Conservation (phyloP, 805 yeast species). For the Ogataea thermomethanolica region DNA sequence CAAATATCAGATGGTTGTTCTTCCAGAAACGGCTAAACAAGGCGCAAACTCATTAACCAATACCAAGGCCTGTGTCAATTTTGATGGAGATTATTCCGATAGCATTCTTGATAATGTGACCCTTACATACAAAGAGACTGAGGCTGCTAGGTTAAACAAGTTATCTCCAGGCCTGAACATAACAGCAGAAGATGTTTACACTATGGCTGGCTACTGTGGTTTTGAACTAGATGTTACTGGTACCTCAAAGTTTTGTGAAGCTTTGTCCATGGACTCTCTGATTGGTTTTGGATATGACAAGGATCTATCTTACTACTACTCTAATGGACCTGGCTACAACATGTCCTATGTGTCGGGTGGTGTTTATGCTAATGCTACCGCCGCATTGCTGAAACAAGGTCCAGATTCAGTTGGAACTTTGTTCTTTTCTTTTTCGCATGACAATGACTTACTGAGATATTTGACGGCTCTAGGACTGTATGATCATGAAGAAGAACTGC, state of each 20-base stretch:
- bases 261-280: conserved; percentile 64
- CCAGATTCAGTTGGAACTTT: conserved; percentile 20
- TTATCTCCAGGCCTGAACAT: conserved; percentile 50
- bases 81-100: conserved; percentile 31
- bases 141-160: conserved; percentile 49
- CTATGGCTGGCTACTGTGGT: conserved; percentile 61
- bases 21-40: conserved; percentile 42
- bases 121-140: conserved; percentile 28
- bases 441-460: conserved; percentile 54
- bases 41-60: conserved; percentile 55
- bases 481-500: conserved; percentile 35
- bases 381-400: conserved; percentile 15
- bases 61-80: conserved; percentile 22
- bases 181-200: conserved; percentile 45
- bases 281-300: conserved; percentile 52
- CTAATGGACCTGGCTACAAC: conserved; percentile 58
- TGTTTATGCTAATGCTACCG: conserved; percentile 45
- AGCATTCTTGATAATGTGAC: conserved; percentile 20
- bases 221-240: conserved; percentile 69
- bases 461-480: conserved; percentile 59
- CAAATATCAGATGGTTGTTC: conserved; percentile 34
- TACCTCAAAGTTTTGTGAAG: conserved; percentile 55
- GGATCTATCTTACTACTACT: conserved; percentile 56
- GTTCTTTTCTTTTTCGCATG: conserved; percentile 70
- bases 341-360: conserved; percentile 55